Conservation (phyloP, 2,329 filamentous ascomycete species). For the Fusarium nodosum region DNA sequence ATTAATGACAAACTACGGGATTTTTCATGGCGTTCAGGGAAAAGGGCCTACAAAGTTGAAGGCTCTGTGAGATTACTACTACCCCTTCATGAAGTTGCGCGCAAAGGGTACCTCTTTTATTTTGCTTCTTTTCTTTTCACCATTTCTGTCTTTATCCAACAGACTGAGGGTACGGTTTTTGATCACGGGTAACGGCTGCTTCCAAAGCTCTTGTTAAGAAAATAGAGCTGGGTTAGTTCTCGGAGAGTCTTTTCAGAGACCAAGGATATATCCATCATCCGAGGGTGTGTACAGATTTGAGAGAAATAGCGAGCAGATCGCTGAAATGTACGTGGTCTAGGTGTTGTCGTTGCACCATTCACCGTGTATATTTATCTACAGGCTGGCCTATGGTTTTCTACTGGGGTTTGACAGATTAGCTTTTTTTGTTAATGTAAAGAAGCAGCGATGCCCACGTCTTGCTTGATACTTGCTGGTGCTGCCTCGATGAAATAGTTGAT, state of each 20-base stretch:
- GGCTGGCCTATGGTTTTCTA: constrained; percentile 11
- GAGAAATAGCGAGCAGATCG: constrained; percentile 25
- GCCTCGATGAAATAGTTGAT: constrained; percentile 1
- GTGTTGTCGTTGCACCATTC: constrained; percentile 11
- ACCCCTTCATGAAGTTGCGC: constrained; percentile 48
- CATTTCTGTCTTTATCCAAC: constrained; percentile 38
- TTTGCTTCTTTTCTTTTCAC: constrained; percentile 25
- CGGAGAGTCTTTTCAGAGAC: constrained; percentile 32
- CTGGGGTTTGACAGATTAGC: constrained; percentile 12
- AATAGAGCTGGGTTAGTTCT: constrained; percentile 33
- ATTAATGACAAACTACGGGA: constrained; percentile 49
- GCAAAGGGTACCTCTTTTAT: constrained; percentile 42
- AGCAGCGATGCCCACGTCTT: background rate
- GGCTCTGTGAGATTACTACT: constrained; percentile 46
- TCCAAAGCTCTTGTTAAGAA: constrained; percentile 17
- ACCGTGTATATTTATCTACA: constrained; percentile 41
- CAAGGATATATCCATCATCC: constrained; percentile 29
- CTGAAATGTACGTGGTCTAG: constrained; percentile 35
- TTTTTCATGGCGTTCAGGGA: constrained; percentile 49
- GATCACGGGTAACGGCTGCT: constrained; percentile 7
- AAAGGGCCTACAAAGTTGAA: constrained; percentile 49
- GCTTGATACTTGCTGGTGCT: background rate
- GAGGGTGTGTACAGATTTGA: constrained; percentile 31
- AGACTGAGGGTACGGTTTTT: constrained; percentile 28
- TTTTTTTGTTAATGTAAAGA: constrained; percentile 17